Conservation (phyloP, 1,139 yeast species). For the Debaryomycetaceae sp. region DNA sequence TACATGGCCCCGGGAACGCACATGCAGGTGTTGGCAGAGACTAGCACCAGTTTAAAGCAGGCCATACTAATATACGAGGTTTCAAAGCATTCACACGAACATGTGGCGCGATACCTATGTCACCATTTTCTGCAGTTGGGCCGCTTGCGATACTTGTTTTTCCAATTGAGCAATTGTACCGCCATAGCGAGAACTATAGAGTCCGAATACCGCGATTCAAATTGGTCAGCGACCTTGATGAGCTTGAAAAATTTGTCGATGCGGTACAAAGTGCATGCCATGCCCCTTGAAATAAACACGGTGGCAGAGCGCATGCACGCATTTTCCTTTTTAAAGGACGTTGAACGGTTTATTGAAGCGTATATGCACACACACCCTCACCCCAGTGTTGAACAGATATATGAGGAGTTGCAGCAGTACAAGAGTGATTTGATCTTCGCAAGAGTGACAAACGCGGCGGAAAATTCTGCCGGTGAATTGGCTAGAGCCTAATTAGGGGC, state of each 20-base stretch:
- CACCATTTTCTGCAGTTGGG: constrained; percentile 9
- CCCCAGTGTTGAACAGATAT: no score
- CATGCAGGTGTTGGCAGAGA: constrained; percentile 11
- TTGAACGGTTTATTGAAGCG: no score
- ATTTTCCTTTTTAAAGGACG: not conserved
- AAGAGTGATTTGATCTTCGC: not conserved
- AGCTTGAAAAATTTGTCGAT: no score
- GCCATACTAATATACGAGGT: constrained; percentile 34
- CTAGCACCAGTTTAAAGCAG: constrained; percentile 14
- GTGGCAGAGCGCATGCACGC: not conserved
- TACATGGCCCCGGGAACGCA: constrained; percentile 18
- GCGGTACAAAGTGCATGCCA: no score
- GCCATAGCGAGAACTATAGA: constrained; percentile 8
- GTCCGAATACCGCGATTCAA: no score
- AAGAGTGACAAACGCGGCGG: not conserved
- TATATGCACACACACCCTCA: no score
- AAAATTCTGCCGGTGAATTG: not conserved
- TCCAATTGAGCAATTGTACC: constrained; percentile 11
- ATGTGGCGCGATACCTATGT: constrained; percentile 5
- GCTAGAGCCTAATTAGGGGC: not conserved
- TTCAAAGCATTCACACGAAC: constrained; percentile 8
- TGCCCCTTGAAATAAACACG: no score
- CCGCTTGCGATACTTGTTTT: constrained; percentile 16
- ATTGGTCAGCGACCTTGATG: no score
- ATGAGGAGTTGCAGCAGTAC: no score